Conservation (phyloP, 1,139 yeast species). For the Candida dubliniensis region DNA sequence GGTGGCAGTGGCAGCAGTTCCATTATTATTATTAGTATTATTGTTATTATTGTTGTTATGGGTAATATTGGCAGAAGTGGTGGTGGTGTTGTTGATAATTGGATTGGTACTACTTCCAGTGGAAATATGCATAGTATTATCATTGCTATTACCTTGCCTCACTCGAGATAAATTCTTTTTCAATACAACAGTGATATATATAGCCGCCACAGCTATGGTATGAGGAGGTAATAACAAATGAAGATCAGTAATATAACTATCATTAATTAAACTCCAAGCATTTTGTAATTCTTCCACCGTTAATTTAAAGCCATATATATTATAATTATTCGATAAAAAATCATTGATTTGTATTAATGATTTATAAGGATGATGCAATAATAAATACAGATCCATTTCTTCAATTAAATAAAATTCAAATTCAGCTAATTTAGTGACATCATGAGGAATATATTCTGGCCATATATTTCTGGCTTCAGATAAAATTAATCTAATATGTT, state of each 20-base stretch:
- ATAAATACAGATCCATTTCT: slow-evolving; percentile 77
- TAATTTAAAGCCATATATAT: slow-evolving; percentile 37
- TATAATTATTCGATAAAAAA: slow-evolving; percentile 33
- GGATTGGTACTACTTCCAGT: slow-evolving; percentile 1
- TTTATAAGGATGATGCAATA: slow-evolving; percentile 87
- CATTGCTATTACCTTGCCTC: slow-evolving; percentile 14
- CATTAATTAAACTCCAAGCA: slow-evolving; percentile 88
- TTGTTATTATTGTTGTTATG: slow-evolving; percentile 1
- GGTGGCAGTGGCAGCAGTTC: background rate
- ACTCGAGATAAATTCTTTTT: slow-evolving; percentile 37
- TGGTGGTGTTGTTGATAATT: slow-evolving; percentile 2
- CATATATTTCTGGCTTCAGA: slow-evolving; percentile 86
- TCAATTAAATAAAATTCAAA: slow-evolving; percentile 92
- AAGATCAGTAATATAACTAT: slow-evolving; percentile 83
- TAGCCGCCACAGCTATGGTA: slow-evolving; percentile 80
- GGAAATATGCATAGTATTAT: background rate
- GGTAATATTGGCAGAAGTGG: no score
- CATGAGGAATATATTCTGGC: slow-evolving; percentile 95
- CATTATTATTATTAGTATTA: background rate
- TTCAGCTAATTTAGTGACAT: slow-evolving; percentile 90
- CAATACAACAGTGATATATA: slow-evolving; percentile 69
- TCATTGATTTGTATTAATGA: slow-evolving; percentile 64
- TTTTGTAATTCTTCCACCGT: slow-evolving; percentile 76
- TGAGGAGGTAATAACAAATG: slow-evolving; percentile 87
- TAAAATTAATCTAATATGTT: slow-evolving; percentile 80